These are phyloP conservation scores for Candida lessepsii DNA, from an alignment of 805 yeast genomes.

Conservation along the genomic window DNA sequence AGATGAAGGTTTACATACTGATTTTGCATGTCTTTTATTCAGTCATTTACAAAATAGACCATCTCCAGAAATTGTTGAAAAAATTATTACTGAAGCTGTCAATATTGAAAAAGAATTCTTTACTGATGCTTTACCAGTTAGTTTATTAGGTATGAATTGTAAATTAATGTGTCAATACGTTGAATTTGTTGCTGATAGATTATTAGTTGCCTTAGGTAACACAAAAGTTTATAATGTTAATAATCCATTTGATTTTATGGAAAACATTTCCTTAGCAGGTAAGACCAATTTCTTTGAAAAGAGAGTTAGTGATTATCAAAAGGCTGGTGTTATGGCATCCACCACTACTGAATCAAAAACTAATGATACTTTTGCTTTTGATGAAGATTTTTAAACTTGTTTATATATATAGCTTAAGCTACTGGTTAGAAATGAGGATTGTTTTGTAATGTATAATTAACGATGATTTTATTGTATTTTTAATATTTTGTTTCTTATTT, in stretches of 20 bases:
- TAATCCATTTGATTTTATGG: slow-evolving; percentile 99
- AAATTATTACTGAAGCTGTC: slow-evolving; percentile 93
- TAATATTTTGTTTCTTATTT: too few species aligned
- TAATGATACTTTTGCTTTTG: slow-evolving; percentile 68
- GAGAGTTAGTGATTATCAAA: slow-evolving; percentile 98
- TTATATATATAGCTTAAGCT: slow-evolving; percentile 2
- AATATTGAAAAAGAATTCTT: slow-evolving; percentile 90
- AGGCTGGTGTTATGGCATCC: slow-evolving; percentile 96
- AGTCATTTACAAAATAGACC: slow-evolving; percentile 93
- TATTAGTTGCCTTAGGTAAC: slow-evolving; percentile 87
- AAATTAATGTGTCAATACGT: slow-evolving; percentile 96
- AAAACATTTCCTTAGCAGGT: slow-evolving; percentile 96
- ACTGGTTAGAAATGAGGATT: slow-evolving; percentile 4
- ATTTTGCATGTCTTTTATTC: slow-evolving; percentile 93
- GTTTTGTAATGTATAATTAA: slow-evolving; percentile 4
- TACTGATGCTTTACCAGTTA: slow-evolving; percentile 91
- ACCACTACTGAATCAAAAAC: slow-evolving; percentile 49
- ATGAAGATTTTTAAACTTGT: slow-evolving; percentile 79
- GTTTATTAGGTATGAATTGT: slow-evolving; percentile 92
- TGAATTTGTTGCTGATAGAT: slow-evolving; percentile 96
- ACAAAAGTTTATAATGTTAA: slow-evolving; percentile 80
- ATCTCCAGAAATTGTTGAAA: slow-evolving; percentile 69
- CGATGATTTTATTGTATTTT: neutral
- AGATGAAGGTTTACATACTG: slow-evolving; percentile 98
- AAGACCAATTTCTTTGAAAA: slow-evolving; percentile 98